Evolutionary conservation across 495 filamentous ascomycete species (phyloP).

Genomic region (Penicillium paxilli): DNA sequence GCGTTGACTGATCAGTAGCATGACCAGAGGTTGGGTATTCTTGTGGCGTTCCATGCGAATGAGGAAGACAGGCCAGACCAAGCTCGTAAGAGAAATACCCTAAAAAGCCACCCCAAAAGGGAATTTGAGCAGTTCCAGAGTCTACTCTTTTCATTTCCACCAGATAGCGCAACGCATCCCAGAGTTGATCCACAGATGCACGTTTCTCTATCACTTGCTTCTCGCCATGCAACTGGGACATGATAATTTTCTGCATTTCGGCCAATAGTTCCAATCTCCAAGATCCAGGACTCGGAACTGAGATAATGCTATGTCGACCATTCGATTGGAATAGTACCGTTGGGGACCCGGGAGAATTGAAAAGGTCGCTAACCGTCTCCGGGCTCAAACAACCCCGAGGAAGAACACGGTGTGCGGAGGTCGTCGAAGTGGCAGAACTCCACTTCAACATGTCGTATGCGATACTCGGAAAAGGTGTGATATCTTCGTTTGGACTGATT

Average conservation of each 20-base stretch:
- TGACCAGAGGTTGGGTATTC: neutral
- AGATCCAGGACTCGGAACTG: constrained; percentile 38
- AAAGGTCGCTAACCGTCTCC: constrained; percentile 34
- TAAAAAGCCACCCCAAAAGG: constrained; percentile 87
- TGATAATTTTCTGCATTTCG: constrained; percentile 18
- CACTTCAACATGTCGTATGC: constrained; percentile 39
- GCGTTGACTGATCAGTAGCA: constrained; percentile 6
- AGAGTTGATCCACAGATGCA: constrained; percentile 36
- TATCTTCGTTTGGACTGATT: constrained; percentile 22
- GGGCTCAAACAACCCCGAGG: constrained; percentile 19
- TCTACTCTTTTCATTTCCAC: constrained; percentile 52
- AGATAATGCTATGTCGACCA: constrained; percentile 41
- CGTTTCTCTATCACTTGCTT: constrained; percentile 14
- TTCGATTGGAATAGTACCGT: constrained; percentile 46
- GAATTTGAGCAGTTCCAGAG: constrained; percentile 44
- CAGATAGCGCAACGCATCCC: constrained; percentile 49
- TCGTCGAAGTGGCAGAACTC: constrained; percentile 31
- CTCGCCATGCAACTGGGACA: constrained; percentile 22
- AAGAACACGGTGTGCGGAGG: constrained; percentile 30
- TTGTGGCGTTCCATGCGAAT: constrained; percentile 23
- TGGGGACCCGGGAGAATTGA: constrained; percentile 38
- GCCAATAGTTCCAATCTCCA: constrained; percentile 45
- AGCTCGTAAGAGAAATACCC: constrained; percentile 91
- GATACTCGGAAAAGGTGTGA: constrained; percentile 25
- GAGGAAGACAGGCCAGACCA: constrained; percentile 57